Percentiles rank a stretch among this genome's conserved stretches.
Evolutionary conservation across 495 filamentous ascomycete genomes (phyloP).

Genomic region (Penicillium antarcticum): DNA sequence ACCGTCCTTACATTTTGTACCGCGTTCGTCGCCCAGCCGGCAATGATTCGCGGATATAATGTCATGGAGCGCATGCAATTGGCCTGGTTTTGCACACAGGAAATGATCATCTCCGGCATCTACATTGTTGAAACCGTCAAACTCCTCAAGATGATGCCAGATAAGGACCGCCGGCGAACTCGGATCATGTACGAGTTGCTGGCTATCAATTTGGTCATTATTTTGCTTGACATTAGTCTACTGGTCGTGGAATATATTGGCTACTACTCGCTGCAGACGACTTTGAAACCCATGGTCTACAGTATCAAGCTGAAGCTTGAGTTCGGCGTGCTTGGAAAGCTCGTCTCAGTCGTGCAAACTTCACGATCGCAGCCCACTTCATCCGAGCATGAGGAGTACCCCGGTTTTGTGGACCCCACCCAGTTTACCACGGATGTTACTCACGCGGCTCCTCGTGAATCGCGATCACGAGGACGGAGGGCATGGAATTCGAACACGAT

Average conservation of each 20-base stretch:
- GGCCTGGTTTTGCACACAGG: constrained; percentile 57
- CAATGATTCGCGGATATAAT: constrained; percentile 44
- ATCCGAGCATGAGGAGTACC: constrained; percentile 33
- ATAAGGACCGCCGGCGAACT: constrained; percentile 36
- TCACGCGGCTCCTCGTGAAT: constrained; percentile 25
- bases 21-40: constrained; percentile 19
- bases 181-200: constrained; percentile 51
- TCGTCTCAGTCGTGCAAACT: constrained; percentile 35
- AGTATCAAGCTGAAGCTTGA: constrained; percentile 63
- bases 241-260: constrained; percentile 53
- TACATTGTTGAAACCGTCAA: constrained; percentile 54
- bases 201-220: constrained; percentile 54
- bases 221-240: constrained; percentile 52
- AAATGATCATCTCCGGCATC: constrained; percentile 53
- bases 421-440: constrained; percentile 37
- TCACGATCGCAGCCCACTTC: constrained; percentile 31
- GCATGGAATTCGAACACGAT: constrained; percentile 26
- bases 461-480: constrained; percentile 10
- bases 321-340: constrained; percentile 51
- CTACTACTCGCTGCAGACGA: constrained; percentile 51
- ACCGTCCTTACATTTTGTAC: constrained; percentile 53
- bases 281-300: constrained; percentile 56
- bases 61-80: constrained; percentile 59
- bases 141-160: constrained; percentile 39
- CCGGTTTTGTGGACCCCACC: constrained; percentile 37